phyloP scores from a whole-genome alignment of 345 rosid species.

The Arabidopsis arenosa region DNA sequence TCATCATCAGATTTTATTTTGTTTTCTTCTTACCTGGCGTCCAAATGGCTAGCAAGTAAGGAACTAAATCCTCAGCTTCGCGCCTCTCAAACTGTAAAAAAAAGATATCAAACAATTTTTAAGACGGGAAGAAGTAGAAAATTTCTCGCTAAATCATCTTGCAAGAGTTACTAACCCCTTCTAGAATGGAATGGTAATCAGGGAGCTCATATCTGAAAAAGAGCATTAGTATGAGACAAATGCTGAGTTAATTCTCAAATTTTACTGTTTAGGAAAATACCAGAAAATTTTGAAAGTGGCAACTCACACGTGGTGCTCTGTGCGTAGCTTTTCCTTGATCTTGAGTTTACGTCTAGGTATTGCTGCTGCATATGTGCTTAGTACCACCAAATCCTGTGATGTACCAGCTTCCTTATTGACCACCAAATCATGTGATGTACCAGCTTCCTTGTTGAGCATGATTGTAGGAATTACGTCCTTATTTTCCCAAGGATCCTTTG shows the following conservation, averaged over 20 bases:
- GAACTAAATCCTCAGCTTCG: constrained; percentile 72
- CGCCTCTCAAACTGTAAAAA: constrained; percentile 70
- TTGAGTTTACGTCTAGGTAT: constrained; percentile 74
- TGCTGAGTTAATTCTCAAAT: constrained; percentile 2
- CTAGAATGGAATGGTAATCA: constrained; percentile 74
- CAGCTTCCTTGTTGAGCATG: constrained; percentile 62
- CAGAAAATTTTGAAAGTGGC: neutral
- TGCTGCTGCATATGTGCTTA: constrained; percentile 62
- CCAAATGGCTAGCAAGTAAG: constrained; percentile 90
- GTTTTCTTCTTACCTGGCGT: constrained; percentile 67
- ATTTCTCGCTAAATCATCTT: constrained; percentile 23
- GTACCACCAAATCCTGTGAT: constrained; percentile 77
- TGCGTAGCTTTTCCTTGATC: constrained; percentile 66
- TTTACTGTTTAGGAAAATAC: neutral
- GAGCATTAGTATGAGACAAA: neutral
- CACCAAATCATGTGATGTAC: constrained; percentile 56
- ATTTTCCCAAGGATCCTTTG: constrained; percentile 52
- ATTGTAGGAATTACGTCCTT: constrained; percentile 61
- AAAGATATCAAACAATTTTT: constrained; percentile 7
- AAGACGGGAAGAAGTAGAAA: neutral
- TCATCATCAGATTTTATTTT: neutral
- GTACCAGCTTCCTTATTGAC: constrained; percentile 57
- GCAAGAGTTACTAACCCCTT: constrained; percentile 59
- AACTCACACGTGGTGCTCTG: constrained; percentile 94
- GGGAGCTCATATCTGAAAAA: constrained; percentile 80